Evolutionary conservation across 1,284 basidiomycete species (phyloP).

Genomic region (Kalmanozyma brasiliensis): DNA sequence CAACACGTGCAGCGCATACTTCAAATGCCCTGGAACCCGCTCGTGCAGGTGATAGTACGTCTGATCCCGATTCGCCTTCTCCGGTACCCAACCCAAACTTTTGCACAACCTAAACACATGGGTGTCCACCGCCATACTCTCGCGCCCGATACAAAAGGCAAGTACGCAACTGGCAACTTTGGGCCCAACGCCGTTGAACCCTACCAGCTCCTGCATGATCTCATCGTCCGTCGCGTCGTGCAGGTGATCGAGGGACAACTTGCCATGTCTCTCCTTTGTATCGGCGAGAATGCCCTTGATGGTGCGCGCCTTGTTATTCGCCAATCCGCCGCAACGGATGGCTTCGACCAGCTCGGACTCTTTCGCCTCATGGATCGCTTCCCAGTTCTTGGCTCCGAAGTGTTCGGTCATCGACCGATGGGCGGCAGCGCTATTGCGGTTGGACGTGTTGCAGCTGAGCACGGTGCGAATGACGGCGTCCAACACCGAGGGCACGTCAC

Average conservation of each 20-base stretch:
- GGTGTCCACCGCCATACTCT: slow-evolving; percentile 82
- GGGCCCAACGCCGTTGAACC: slow-evolving; percentile 75
- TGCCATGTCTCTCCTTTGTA: slow-evolving; percentile 43
- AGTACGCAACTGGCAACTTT: slow-evolving; percentile 83
- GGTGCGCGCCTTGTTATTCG: slow-evolving; percentile 77
- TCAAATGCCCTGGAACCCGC: slow-evolving; percentile 74
- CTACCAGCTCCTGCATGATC: slow-evolving; percentile 73
- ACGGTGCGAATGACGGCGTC: slow-evolving; percentile 79
- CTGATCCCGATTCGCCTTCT: slow-evolving; percentile 73
- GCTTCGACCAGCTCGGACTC: slow-evolving; percentile 73
- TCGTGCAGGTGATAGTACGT: slow-evolving; percentile 79
- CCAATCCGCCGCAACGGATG: slow-evolving; percentile 78
- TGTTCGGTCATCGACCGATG: slow-evolving; percentile 73
- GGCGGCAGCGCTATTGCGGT: slow-evolving; percentile 75
- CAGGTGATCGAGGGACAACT: slow-evolving; percentile 69
- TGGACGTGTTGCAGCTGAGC: slow-evolving; percentile 79
- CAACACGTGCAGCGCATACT: slow-evolving; percentile 78
- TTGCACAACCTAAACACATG: slow-evolving; percentile 74
- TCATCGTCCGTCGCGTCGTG: slow-evolving; percentile 72
- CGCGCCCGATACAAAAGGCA: slow-evolving; percentile 78
- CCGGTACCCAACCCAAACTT: slow-evolving; percentile 78
- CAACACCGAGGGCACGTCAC: slow-evolving; percentile 70
- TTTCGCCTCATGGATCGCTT: slow-evolving; percentile 73
- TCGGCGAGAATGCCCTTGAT: slow-evolving; percentile 69
- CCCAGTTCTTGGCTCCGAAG: slow-evolving; percentile 76